Evolutionary conservation across 1,284 basidiomycete genomes (phyloP), one percentile per base, ranked within the genome.

Genomic region (Tilletia caries): DNA sequence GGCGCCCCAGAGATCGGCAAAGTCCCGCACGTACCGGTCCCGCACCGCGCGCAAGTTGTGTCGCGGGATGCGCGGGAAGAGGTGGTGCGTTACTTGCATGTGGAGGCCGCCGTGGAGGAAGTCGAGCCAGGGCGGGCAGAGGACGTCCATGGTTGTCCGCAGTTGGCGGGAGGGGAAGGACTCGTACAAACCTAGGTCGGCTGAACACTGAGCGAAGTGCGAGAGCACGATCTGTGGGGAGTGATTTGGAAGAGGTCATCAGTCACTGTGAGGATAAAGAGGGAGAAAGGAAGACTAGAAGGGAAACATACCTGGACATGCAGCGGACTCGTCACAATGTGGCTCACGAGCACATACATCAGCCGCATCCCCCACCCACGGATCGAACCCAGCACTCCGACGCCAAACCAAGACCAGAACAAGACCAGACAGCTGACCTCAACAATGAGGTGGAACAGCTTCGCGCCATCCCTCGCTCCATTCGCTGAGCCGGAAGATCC

Each of bases 161-260:
- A 98, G 86, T 84, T 98, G 95, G 37, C 96, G 90, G 76, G 92
- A 90, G 0, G 91, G 88, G 86, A 98, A 98, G 1, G 92, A 93
- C 83, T 98, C 96, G 43, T 86, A 86, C 0, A 93, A 91, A 1
- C 95, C 95, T 29, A 98, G 87, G 81, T 98, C 95, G 12, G 87
- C 91, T 0, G 93, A 95, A 6, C 94, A 94, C 86, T 96, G 95
- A 58, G 92, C 92, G 85, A 96, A 98, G 85, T 98, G 95, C 2
- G 95, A 98, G 27, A 98, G 88, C 1, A 98, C 95, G 77, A 98
- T 98, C 92, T 97, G 81, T 1, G 10, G 15, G 37, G 37, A 15
- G 15, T 1, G 15, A 15, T 41, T 41, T 6, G 8, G 8, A 15
- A 41, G 8, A 10, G 15, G 37, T 15, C 10, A 41, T 41, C 37